Evolutionary conservation across 805 yeast species (phyloP).

Genomic region (Sugiyamaella lignohabitans): DNA sequence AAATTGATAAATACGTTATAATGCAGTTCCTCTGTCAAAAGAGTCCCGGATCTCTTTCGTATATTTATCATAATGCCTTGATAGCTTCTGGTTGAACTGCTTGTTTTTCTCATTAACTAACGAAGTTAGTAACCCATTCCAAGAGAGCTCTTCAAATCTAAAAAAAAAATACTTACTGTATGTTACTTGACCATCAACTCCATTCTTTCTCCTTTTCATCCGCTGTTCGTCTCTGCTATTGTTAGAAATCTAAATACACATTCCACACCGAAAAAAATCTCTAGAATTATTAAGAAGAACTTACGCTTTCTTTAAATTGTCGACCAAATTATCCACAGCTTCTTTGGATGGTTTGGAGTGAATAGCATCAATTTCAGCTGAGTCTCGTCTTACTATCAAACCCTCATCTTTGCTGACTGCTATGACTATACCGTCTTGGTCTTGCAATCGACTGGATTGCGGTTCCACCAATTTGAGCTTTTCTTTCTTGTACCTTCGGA

Average conservation of each 20-base stretch:
- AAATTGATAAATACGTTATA: conserved; percentile 3
- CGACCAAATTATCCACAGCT: conserved; percentile 29
- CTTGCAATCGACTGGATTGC: conserved; percentile 22
- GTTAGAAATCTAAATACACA: too few relatives aligned
- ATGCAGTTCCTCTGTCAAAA: conserved; percentile 34
- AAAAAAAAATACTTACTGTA: conserved; percentile 20
- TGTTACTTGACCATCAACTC: conserved; percentile 34
- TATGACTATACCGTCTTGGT: conserved; percentile 18
- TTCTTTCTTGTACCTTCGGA: conserved; percentile 39
- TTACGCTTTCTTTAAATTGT: conserved; percentile 23
- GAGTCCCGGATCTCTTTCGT: conserved; percentile 31
- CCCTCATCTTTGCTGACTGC: conserved; percentile 16
- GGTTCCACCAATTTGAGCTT: conserved; percentile 27
- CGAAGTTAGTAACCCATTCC: conserved; percentile 34
- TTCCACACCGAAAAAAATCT: too few relatives aligned
- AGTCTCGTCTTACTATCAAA: not conserved
- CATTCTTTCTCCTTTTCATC: conserved; percentile 30
- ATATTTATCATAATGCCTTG: conserved; percentile 48
- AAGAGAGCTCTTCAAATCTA: too few relatives aligned
- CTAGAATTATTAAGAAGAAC: not conserved
- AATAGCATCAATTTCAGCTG: not conserved
- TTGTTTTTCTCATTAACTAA: conserved; percentile 60
- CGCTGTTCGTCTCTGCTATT: conserved; percentile 33
- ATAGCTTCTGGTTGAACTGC: conserved; percentile 64
- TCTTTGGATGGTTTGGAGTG: conserved; percentile 34